phyloP scores from a whole-genome alignment of 2,329 filamentous ascomycete genomes.

The Trichoderma atrobrunneum region DNA sequence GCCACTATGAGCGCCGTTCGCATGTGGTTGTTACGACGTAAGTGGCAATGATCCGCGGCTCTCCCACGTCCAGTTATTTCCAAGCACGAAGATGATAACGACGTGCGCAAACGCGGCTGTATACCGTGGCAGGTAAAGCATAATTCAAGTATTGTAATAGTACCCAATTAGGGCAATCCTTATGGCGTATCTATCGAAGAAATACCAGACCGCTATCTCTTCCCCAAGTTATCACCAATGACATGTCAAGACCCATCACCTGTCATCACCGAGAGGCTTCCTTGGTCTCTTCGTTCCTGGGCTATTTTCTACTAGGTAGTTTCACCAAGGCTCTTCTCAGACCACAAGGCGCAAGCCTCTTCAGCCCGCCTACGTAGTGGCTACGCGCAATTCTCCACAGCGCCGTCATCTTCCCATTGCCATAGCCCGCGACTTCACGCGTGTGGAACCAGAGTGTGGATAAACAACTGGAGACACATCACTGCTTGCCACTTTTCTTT shows the following conservation, averaged over 20 bases:
- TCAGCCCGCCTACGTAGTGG: not conserved
- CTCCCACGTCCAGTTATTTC: not conserved
- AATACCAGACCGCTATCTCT: not conserved
- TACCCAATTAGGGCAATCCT: not conserved
- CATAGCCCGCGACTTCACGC: conserved; percentile 18
- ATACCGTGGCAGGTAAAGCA: not conserved
- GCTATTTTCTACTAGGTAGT: not conserved
- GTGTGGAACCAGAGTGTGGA: conserved; percentile 25
- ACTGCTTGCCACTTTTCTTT: not conserved
- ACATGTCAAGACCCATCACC: not conserved
- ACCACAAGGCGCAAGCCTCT: not conserved
- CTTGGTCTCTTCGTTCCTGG: not conserved
- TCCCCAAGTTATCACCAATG: not conserved
- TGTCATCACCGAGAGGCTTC: not conserved
- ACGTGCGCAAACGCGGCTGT: not conserved
- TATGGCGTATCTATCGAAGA: not conserved
- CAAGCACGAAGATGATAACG: not conserved
- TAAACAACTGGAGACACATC: conserved; percentile 14
- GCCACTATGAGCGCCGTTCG: not conserved
- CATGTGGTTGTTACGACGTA: not conserved
- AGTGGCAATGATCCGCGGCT: not conserved
- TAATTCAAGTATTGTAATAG: not conserved
- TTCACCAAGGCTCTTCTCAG: not conserved
- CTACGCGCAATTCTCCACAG: conserved; percentile 2
- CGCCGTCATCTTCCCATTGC: not conserved